Base-by-base conservation (phyloP, 371 early-diverging fungal genomes). In the Mucor indicus region DNA sequence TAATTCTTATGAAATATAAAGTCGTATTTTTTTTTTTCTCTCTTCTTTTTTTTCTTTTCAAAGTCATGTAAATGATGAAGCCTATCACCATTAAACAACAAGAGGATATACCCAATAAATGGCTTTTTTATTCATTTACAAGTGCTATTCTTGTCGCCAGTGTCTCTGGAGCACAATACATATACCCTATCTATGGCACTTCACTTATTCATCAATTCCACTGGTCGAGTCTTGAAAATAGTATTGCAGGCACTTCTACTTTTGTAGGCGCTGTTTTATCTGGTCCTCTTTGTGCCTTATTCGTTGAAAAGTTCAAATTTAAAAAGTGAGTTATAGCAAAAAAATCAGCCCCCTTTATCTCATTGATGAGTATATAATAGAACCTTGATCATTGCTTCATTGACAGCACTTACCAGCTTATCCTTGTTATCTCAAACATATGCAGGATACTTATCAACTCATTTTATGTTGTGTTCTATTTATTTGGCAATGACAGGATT, bases 261-360 rank as follows among this genome's bases (percentile, higher is more conserved):
- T 75, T 75, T 48, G 51, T 75, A 8, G 75, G 75, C 21, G 64
- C 71, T 3, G 68, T 69, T 1, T 75, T 70, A 41, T 75, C 75
- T 12, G 71, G 75, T 1, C 75, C 75, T n/a, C 30, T 70, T n/a
- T 62, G 60, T 50, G 69, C 75, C 3, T 66, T 57, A 60, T 13
- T 70, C 43, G 48, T 71, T 13, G 71, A 68, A 29, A 57, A 51
- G 2, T 44, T 62, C 5, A 67, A 67, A 7, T 47, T 50, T 37
- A 36, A 32, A 46, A 65, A 54, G 73, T 67, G 57, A 51, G 44
- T 3, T n/a, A n/a, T n/a, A n/a, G n/a, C n/a, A n/a, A n/a, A n/a
- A n/a, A n/a, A n/a, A n/a, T n/a, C n/a, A n/a, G n/a, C n/a, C n/a
- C n/a, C n/a, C n/a, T 50, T 36, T 20, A n/a, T 17, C 17, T 24